A percentile compares a stretch with the other conserved stretches of the same genome.
Evolutionary conservation across 768 basidiomycete species (phyloP).

Genomic region (Leucocoprinus birnbaumii): DNA sequence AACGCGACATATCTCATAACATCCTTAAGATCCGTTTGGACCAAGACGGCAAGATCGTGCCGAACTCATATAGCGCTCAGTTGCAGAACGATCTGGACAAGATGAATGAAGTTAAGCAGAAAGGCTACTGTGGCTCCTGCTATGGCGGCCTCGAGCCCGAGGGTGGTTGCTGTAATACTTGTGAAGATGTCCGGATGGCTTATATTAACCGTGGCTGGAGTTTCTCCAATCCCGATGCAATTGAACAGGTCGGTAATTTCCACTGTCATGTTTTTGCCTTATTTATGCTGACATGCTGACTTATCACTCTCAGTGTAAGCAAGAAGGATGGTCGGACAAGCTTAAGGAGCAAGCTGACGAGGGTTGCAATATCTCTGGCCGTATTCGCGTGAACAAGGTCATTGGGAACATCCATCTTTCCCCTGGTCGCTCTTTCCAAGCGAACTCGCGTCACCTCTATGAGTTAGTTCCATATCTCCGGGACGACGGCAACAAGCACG

Average conservation of each 20-base stretch:
- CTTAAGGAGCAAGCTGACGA: constrained; percentile 90
- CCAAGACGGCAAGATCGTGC: constrained; percentile 52
- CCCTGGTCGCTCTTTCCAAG: constrained; percentile 94
- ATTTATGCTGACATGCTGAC: background rate
- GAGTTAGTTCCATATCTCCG: constrained; percentile 94
- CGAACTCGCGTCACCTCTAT: constrained; percentile 72
- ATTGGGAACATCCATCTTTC: constrained; percentile 94
- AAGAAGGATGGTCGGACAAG: constrained; percentile 95
- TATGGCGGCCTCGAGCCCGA: constrained; percentile 81
- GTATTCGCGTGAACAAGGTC: constrained; percentile 95
- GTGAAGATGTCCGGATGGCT: constrained; percentile 89
- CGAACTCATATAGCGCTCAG: constrained; percentile 53
- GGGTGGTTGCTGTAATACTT: constrained; percentile 90
- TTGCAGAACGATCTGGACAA: constrained; percentile 88
- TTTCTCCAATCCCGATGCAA: constrained; percentile 83
- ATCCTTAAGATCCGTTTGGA: constrained; percentile 81
- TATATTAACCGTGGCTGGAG: constrained; percentile 96
- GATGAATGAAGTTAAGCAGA: constrained; percentile 55
- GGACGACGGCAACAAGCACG: constrained; percentile 84
- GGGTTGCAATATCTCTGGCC: constrained; percentile 91
- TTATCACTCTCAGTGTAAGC: constrained; percentile 62
- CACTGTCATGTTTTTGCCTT: background rate
- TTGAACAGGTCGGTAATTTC: constrained; percentile 75
- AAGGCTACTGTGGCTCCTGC: constrained; percentile 90
- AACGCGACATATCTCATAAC: constrained; percentile 88